Evolutionary conservation across 108 stramenopile species (phyloP), one percentile per base, ranked within the genome.

Genomic region (Skeletonema tropicum): DNA sequence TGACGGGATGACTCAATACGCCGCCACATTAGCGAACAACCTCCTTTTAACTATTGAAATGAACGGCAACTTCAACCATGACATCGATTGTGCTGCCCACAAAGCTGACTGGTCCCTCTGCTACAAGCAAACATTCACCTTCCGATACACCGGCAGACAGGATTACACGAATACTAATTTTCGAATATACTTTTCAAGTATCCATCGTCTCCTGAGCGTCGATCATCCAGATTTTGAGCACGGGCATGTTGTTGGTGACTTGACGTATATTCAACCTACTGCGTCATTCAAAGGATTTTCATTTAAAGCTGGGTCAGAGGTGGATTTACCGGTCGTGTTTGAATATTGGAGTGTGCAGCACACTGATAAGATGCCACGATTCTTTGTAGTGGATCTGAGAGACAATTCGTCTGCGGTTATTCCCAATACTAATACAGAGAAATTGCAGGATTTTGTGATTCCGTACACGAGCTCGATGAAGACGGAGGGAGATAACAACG

Each of bases 261-360:
- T 70, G 19, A 70, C 68, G 4, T 70, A 57, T 33, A 52, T 70
- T 36, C 32, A 70, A 41, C 69, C 69, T 0, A 70, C 57, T 5
- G 6, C 35, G 0, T 31, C 57, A 3, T 70, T 70, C 35, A 32
- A 58, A 35, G 69, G 69, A 25, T 70, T 70, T 59, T 29, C 26
- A 29, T 29, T 29, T 29, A 14, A 70, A 41, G 5, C 57, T 0
- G 57, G n/a, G 13, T 38, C 57, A 17, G 57, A 57, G 12, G 39
- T 59, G 10, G 30, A 14, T 12, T 6, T 70, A 10, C 57, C 69
- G 26, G 32, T 70, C 6, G 33, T 59, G 30, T 29, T 58, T 60
- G 69, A 59, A 15, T 70, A 70, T 41, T 70, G 69, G 69, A 57
- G 55, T 21, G 69, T 70, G 9, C 69, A 70, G 31, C 58, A 70